phyloP scores from a whole-genome alignment of 306 rosid genomes.

The Carpinus viminea region DNA sequence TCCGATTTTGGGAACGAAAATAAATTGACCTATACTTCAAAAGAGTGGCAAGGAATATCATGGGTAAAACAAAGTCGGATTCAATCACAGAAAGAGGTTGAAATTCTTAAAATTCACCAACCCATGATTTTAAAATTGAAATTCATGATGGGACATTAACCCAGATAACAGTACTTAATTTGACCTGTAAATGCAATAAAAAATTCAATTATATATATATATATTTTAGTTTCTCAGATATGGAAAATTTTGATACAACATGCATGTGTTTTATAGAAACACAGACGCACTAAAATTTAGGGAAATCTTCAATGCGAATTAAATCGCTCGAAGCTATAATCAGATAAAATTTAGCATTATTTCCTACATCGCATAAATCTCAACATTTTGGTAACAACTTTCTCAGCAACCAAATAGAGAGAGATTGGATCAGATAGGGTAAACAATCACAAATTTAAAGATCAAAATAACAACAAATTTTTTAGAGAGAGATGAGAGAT shows the following conservation, averaged over 20 bases:
- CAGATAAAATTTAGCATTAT: not conserved
- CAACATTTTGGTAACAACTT: not conserved
- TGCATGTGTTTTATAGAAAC: not conserved
- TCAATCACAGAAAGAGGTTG: not conserved
- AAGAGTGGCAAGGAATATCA: not conserved
- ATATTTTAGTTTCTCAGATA: not conserved
- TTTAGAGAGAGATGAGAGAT: not conserved
- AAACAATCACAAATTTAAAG: not conserved
- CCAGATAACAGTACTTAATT: not conserved
- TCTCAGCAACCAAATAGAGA: not conserved
- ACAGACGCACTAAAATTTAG: not conserved
- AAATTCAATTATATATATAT: not conserved
- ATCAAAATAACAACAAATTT: not conserved
- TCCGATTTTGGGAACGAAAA: slow-evolving; percentile 4
- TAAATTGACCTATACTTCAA: not conserved
- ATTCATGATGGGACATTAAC: not conserved
- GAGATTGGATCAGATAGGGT: not conserved
- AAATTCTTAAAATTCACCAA: not conserved
- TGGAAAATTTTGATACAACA: not conserved
- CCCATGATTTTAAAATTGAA: not conserved
- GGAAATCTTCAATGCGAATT: not conserved
- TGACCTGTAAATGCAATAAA: not conserved
- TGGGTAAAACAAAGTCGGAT: not conserved
- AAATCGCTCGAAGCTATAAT: not conserved
- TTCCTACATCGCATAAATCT: not conserved